Percentiles rank a stretch among this genome's conserved stretches.
phyloP scores from a whole-genome alignment of 192 early-diverging fungal genomes.

The Coemansia sp. region DNA sequence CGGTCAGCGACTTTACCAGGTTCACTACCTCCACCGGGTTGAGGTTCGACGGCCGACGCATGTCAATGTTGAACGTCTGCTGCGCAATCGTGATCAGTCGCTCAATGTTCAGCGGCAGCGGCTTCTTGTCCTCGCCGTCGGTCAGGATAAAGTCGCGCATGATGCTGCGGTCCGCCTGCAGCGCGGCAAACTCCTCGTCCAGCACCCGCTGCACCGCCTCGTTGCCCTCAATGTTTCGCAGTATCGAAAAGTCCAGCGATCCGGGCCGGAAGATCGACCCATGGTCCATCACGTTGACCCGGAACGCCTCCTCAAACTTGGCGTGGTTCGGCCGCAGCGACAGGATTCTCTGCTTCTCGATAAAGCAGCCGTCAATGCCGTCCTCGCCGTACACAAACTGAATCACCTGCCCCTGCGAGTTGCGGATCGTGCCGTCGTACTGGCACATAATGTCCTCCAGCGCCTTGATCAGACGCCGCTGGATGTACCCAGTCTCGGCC shows the following conservation, averaged over 20 bases:
- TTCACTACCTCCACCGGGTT: conserved; percentile 78
- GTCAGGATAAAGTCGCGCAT: conserved; percentile 80
- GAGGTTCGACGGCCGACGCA: conserved; percentile 76
- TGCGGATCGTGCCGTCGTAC: conserved; percentile 95
- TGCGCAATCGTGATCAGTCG: conserved; percentile 89
- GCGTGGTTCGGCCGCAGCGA: conserved; percentile 64
- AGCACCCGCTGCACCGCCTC: conserved; percentile 66
- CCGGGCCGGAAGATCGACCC: conserved; percentile 62
- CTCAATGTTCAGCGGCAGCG: conserved; percentile 85
- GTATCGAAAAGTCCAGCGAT: conserved; percentile 65
- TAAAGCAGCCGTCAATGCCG: conserved; percentile 90
- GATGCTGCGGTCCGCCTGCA: conserved; percentile 69
- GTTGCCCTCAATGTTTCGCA: conserved; percentile 72
- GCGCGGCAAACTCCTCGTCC: conserved; percentile 77
- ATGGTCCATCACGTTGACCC: conserved; percentile 73
- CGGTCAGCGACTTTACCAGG: conserved; percentile 64
- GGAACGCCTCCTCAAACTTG: conserved; percentile 74
- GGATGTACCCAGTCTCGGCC: conserved; percentile 99
- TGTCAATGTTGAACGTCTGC: conserved; percentile 82
- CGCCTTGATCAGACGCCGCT: conserved; percentile 96
- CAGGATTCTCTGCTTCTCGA: conserved; percentile 78
- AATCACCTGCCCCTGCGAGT: conserved; percentile 87
- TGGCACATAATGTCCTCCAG: conserved; percentile 97
- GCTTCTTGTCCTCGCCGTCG: conserved; percentile 69
- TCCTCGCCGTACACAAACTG: conserved; percentile 99